Conservation (phyloP, 1,284 basidiomycete species). For the Athelia psychrophila region DNA sequence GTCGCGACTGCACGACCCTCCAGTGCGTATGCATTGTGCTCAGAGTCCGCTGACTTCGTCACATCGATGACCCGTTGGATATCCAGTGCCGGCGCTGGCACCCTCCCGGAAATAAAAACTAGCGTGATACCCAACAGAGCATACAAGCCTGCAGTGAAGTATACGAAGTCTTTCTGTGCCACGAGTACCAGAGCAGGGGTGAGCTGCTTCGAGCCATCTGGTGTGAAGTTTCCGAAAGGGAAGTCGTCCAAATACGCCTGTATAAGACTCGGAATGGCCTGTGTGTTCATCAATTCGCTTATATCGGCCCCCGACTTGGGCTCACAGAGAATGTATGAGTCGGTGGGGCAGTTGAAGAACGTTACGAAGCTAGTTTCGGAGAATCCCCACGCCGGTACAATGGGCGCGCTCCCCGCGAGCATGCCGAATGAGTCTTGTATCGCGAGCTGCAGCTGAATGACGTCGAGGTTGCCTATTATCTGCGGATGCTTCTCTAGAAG, state of each 20-base stretch:
- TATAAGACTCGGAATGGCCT: not conserved
- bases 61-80: not conserved
- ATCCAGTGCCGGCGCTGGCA: not conserved
- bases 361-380: not conserved
- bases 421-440: not conserved
- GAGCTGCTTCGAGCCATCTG: not conserved
- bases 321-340: not conserved
- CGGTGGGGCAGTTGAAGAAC: not conserved
- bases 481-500: not conserved
- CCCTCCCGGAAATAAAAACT: not conserved
- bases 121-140: not conserved
- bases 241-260: not conserved
- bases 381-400: not conserved
- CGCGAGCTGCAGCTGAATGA: not conserved
- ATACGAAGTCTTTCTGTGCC: not conserved
- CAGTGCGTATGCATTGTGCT: not conserved
- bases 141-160: not conserved
- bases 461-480: not conserved
- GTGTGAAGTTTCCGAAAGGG: not conserved
- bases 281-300: too few species aligned
- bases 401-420: not conserved
- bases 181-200: not conserved
- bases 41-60: not conserved
- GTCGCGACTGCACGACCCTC: not conserved
- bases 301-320: not conserved